phyloP scores from a whole-genome alignment of 2,329 filamentous ascomycete genomes.

The Sporothrix euskadiensis region DNA sequence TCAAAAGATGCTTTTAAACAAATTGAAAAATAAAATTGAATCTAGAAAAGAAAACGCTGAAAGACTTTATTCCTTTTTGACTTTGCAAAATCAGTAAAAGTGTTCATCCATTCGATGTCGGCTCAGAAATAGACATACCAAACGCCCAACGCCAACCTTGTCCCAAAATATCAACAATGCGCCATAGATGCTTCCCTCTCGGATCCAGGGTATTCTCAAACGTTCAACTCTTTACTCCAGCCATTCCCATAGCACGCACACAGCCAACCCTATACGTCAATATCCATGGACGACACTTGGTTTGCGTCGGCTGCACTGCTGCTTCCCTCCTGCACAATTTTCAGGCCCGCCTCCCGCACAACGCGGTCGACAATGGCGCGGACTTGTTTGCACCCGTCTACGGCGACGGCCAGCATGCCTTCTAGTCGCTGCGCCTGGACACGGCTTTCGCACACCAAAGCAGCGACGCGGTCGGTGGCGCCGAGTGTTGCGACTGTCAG shows the following conservation, averaged over 20 bases:
- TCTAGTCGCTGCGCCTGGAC: slow-evolving; percentile 82
- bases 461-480: slow-evolving; percentile 70
- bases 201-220: neutral
- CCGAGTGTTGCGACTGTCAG: slow-evolving; percentile 83
- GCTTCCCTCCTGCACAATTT: slow-evolving; percentile 58
- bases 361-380: slow-evolving; percentile 77
- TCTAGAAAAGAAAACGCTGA: neutral
- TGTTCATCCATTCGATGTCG: neutral
- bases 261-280: slow-evolving; percentile 41
- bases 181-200: neutral
- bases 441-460: slow-evolving; percentile 82
- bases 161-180: neutral
- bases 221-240: too few relatives aligned
- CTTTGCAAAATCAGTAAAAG: neutral
- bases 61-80: neutral
- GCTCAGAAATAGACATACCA: neutral
- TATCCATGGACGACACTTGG: slow-evolving; percentile 45
- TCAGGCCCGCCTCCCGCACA: slow-evolving; percentile 68
- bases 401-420: slow-evolving; percentile 87
- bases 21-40: neutral
- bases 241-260: neutral
- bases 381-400: slow-evolving; percentile 89
- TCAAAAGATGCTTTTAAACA: neutral
- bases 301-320: neutral
- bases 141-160: slow-evolving; percentile 11